A percentile compares a stretch with the other conserved stretches of the same genome.
Evolutionary conservation across 2,329 filamentous ascomycete species (phyloP).

Genomic region (Stagonosporopsis rhizophila): DNA sequence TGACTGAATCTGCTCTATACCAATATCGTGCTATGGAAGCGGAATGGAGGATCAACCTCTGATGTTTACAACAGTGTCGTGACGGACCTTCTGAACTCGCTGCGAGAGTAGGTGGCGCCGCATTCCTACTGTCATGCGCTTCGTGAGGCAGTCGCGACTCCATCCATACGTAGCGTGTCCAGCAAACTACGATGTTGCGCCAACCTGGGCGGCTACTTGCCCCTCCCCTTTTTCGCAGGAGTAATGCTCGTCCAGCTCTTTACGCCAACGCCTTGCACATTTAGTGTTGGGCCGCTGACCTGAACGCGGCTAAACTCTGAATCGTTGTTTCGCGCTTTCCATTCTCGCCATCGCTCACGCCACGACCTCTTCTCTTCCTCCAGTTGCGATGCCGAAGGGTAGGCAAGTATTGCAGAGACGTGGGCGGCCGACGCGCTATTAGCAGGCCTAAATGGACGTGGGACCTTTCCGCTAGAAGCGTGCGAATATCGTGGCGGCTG

Average conservation of each 20-base stretch:
- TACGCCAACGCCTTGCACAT: background rate
- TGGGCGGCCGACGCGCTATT: constrained; percentile 1
- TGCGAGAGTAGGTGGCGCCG: background rate
- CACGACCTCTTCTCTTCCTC: constrained; percentile 1
- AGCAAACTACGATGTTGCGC: background rate
- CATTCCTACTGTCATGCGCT: background rate
- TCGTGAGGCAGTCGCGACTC: background rate
- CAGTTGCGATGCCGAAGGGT: background rate
- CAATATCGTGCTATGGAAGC: background rate
- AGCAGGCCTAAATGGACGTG: background rate
- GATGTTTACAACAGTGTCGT: background rate
- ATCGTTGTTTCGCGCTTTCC: constrained; percentile 2
- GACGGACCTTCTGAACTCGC: background rate
- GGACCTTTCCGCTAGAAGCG: background rate
- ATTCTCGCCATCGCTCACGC: constrained; percentile 6
- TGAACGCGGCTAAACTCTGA: background rate
- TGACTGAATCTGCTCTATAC: background rate
- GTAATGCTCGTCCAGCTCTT: constrained; percentile 4
- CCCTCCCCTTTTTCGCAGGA: background rate
- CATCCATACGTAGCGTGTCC: background rate
- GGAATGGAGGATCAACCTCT: background rate
- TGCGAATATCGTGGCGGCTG: constrained; percentile 2
- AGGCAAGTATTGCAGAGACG: constrained; percentile 5
- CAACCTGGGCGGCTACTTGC: background rate
- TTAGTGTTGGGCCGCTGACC: constrained; percentile 2